These are phyloP conservation scores for Colletotrichum siamense DNA, from an alignment of 2,329 filamentous ascomycete genomes.

Conservation along the genomic window DNA sequence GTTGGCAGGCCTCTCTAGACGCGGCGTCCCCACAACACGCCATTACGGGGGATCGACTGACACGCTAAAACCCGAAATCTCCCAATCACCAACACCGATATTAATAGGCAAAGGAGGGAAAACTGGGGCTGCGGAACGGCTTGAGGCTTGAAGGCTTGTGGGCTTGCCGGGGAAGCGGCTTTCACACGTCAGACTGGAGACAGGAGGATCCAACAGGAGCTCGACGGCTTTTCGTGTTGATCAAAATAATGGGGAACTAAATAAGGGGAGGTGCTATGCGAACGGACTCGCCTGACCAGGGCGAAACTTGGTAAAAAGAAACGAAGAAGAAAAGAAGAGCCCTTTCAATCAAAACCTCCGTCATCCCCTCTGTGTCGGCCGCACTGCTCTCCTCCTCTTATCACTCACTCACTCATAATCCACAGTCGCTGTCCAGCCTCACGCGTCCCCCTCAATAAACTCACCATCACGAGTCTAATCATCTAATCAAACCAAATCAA, in stretches of 20 bases:
- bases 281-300: background rate
- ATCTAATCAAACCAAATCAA: background rate
- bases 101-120: background rate
- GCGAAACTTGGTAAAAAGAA: background rate
- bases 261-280: background rate
- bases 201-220: background rate
- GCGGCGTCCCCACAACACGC: background rate
- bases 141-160: background rate
- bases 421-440: background rate
- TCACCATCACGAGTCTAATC: background rate
- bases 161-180: background rate
- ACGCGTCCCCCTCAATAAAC: background rate
- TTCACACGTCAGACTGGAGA: slow-evolving; percentile 20
- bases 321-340: background rate
- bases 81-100: background rate
- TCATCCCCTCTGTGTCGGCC: background rate
- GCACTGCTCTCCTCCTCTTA: background rate
- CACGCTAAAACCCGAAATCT: background rate
- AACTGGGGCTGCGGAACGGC: background rate
- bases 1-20: background rate
- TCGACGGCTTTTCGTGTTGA: background rate
- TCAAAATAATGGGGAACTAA: background rate
- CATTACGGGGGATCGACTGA: slow-evolving; percentile 1
- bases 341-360: background rate
- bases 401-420: background rate